A percentile compares a stretch with the other conserved stretches of the same genome.
phyloP scores from a whole-genome alignment of 306 rosid genomes.

The Pterocarpus macrocarpus region DNA sequence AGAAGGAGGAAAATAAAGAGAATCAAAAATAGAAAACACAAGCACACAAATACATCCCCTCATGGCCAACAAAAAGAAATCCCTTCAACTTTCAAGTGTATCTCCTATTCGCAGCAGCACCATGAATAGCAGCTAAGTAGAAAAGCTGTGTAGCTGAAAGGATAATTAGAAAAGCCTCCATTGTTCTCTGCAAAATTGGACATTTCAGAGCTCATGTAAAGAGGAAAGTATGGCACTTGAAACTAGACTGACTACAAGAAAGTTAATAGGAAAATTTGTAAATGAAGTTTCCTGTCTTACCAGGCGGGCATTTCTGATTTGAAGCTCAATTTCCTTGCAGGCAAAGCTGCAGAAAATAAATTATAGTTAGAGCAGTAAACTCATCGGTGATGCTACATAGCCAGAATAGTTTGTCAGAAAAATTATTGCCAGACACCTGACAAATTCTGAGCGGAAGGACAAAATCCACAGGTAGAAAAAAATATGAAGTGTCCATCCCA shows the following conservation, averaged over 20 bases:
- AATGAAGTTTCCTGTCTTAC: conserved; percentile 55
- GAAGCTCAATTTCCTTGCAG: conserved; percentile 85
- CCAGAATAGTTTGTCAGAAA: no score
- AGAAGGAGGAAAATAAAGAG: not conserved
- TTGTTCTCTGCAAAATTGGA: conserved; percentile 72
- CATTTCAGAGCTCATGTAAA: conserved; percentile 23
- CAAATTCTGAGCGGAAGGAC: no score
- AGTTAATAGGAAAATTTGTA: not conserved
- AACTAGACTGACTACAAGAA: conserved; percentile 5
- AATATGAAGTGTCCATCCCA: no score
- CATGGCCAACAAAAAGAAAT: not conserved
- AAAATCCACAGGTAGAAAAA: no score
- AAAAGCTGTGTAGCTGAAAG: conserved; percentile 87
- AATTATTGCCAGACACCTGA: no score
- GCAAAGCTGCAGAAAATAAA: conserved; percentile 67
- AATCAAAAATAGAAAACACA: not conserved
- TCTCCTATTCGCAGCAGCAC: conserved; percentile 49
- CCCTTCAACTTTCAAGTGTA: conserved; percentile 15
- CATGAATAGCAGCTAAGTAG: conserved; percentile 75
- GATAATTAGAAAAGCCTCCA: conserved; percentile 92
- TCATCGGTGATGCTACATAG: not conserved
- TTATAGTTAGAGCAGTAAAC: conserved; percentile 32
- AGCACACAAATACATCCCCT: conserved; percentile 33
- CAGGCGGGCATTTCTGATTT: conserved; percentile 73
- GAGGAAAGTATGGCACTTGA: not conserved